Percentiles rank a stretch among this genome's conserved stretches.
Conservation (phyloP, 2,329 filamentous ascomycete genomes). For the Cladophialophora immunda region DNA sequence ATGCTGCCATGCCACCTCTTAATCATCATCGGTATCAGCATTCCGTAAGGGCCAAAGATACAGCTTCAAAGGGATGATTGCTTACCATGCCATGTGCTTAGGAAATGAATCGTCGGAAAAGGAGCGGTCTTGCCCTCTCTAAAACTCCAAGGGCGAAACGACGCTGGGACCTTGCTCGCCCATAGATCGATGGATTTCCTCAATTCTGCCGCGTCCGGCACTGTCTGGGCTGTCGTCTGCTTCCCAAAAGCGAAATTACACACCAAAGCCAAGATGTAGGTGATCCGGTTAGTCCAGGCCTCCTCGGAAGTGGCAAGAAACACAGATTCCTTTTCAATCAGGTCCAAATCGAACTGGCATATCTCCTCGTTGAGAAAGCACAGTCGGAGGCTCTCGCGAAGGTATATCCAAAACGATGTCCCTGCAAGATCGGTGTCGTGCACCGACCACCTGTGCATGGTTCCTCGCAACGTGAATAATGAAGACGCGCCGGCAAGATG, state of each 20-base stretch:
- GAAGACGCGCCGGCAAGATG: constrained; percentile 24
- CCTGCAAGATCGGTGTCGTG: constrained; percentile 4
- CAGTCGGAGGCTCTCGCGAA: constrained; percentile 20
- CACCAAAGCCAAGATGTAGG: constrained; percentile 2
- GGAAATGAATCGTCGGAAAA: constrained; percentile 10
- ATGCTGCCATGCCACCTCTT: constrained; percentile 17
- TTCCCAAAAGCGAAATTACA: constrained; percentile 4
- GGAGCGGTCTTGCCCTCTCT: neutral
- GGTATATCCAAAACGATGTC: constrained; percentile 23
- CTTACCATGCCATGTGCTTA: constrained; percentile 21
- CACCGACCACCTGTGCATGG: constrained; percentile 1
- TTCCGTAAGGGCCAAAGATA: neutral
- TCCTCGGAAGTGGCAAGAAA: constrained; percentile 7
- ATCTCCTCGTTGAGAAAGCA: constrained; percentile 25
- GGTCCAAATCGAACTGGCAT: constrained; percentile 19
- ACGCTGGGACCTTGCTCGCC: neutral
- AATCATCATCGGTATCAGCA: neutral
- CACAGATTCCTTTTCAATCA: neutral
- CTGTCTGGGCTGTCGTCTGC: neutral
- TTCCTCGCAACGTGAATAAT: constrained; percentile 11
- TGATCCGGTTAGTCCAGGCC: constrained; percentile 24
- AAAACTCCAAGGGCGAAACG: constrained; percentile 1
- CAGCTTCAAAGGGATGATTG: no score
- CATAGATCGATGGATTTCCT: neutral
- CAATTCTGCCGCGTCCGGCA: neutral